Conservation (phyloP, 2,329 filamentous ascomycete genomes). For the Calycina marina region DNA sequence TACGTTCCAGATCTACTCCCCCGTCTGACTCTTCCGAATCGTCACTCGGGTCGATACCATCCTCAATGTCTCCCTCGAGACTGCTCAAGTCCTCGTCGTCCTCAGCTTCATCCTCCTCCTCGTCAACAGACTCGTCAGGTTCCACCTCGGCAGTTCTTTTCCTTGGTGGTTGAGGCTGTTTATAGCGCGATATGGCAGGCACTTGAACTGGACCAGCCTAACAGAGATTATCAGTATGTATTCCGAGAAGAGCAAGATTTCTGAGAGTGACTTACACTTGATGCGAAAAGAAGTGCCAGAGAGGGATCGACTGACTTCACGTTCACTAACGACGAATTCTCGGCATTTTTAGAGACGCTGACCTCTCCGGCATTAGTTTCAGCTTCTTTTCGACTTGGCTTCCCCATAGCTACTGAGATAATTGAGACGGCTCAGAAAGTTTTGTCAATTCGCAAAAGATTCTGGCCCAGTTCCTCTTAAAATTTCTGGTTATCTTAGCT, state of each 20-base stretch:
- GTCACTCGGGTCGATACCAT: conserved; percentile 18
- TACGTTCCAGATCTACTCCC: conserved; percentile 26
- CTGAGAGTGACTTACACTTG: conserved; percentile 43
- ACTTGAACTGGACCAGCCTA: conserved; percentile 25
- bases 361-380: conserved; percentile 10
- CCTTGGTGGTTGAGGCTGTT: conserved; percentile 22
- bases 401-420: conserved; percentile 21
- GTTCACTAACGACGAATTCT: conserved; percentile 21
- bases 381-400: conserved; percentile 17
- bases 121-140: conserved; percentile 23
- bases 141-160: conserved; percentile 15
- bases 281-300: conserved; percentile 55
- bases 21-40: conserved; percentile 23
- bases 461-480: no score
- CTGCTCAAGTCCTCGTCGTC: conserved; percentile 25
- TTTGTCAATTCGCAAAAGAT: background rate
- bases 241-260: background rate
- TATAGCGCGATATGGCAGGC: conserved; percentile 20
- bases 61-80: conserved; percentile 20
- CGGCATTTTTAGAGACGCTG: conserved; percentile 10
- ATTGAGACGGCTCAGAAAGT: no score
- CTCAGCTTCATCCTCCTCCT: conserved; percentile 25
- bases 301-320: conserved; percentile 49
- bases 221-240: conserved; percentile 3
- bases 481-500: no score